Evolutionary conservation across 768 basidiomycete species (phyloP).

Genomic region (Amanita exitialis): DNA sequence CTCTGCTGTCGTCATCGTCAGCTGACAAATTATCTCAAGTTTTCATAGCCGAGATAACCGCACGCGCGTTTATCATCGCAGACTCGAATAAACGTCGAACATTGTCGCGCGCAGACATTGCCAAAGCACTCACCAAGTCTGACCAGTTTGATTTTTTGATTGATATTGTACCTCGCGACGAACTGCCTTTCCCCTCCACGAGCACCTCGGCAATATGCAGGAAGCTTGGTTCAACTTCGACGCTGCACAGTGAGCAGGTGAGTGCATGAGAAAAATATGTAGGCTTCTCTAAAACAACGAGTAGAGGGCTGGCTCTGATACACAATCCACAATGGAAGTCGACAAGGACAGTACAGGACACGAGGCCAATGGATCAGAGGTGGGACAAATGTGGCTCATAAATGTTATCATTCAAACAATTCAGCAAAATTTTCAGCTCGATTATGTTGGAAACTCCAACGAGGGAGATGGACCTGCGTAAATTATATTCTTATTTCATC

Average conservation of each 20-base stretch:
- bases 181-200: slow-evolving; percentile 28
- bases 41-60: slow-evolving; percentile 95
- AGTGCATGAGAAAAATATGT: not conserved
- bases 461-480: not conserved
- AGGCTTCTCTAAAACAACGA: not conserved
- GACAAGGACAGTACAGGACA: not conserved
- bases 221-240: not conserved
- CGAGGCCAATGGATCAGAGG: not conserved
- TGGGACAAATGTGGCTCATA: not conserved
- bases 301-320: slow-evolving; percentile 2
- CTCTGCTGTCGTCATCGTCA: not conserved
- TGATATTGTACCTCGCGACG: slow-evolving; percentile 89
- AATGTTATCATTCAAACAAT: not conserved
- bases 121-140: slow-evolving; percentile 82
- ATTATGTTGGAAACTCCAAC: not conserved
- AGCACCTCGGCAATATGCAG: slow-evolving; percentile 4
- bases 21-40: slow-evolving; percentile 33
- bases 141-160: slow-evolving; percentile 98
- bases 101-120: slow-evolving; percentile 86
- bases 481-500: not conserved
- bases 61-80: slow-evolving; percentile 90
- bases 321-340: not conserved
- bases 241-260: not conserved
- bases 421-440: not conserved
- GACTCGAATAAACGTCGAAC: slow-evolving; percentile 97